phyloP scores from a whole-genome alignment of 345 rosid species.

The Pelargonium nanum region DNA sequence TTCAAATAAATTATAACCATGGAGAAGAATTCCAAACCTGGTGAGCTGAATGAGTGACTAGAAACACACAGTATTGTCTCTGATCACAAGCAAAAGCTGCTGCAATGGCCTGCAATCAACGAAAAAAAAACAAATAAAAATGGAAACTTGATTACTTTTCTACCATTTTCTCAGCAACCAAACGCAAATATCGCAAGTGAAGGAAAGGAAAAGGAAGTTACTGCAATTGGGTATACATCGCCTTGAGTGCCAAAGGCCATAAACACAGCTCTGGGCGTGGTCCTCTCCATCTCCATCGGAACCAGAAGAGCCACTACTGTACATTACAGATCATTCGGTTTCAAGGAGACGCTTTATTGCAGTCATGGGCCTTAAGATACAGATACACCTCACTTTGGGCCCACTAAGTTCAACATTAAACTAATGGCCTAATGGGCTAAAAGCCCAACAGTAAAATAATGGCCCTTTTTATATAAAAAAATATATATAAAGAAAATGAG shows the following conservation, averaged over 20 bases:
- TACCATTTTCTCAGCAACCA: not conserved
- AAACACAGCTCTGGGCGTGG: conserved; percentile 46
- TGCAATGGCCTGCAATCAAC: conserved; percentile 52
- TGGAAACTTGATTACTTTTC: not conserved
- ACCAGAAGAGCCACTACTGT: too few species aligned
- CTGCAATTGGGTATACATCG: conserved; percentile 74
- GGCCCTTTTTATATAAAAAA: too few species aligned
- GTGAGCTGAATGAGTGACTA: conserved; percentile 73
- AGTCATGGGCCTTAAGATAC: too few species aligned
- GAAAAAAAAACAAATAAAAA: conserved; percentile 1
- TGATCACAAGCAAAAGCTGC: conserved; percentile 60
- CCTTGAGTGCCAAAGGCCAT: conserved; percentile 88
- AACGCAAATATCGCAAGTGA: not conserved
- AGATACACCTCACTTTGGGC: too few species aligned
- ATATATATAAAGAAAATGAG: too few species aligned
- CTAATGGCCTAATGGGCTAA: too few species aligned
- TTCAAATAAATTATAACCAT: not conserved
- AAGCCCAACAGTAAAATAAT: too few species aligned
- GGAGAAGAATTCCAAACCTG: conserved; percentile 26
- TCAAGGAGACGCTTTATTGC: too few species aligned
- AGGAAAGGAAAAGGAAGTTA: conserved; percentile 14
- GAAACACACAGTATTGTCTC: conserved; percentile 38
- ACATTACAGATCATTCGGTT: too few species aligned
- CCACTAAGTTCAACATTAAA: too few species aligned
- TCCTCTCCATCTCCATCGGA: conserved; percentile 19